Evolutionary conservation across 1,139 yeast genomes (phyloP), one percentile per base, ranked within the genome.

Genomic region (Pichia sp.): DNA sequence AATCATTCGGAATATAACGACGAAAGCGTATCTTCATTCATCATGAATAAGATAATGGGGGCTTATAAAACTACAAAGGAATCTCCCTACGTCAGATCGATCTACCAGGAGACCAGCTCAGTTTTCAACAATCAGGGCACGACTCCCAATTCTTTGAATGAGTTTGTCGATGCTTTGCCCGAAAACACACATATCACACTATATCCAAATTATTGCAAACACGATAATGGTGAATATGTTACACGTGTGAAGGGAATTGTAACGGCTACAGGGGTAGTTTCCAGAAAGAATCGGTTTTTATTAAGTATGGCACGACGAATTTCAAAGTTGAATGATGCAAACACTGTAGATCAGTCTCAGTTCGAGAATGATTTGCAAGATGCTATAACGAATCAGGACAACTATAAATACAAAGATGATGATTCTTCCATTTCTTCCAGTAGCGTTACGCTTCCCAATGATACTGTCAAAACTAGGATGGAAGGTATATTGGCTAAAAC

Each of bases 211-310:
- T 68, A 64, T 49, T 52, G 67, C 13, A 59, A 63, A 26, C 58
- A 45, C 48, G 58, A 54, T 19, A 56, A 58, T 47, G 55, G 56
- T 42, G 64, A 62, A 51, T 67, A 65, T 65, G 75, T 77, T 50
- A 84, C 90, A 1, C 82, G 84, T 52, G 81, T 90, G 2, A 78
- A 87, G 49, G 96, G 97, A 3, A 81, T 87, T 79, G 76, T 89
- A 8, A 81, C 77, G 56, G 75, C 88, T 47, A 90, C 90, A 0
- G 95, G 93, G 1, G 74, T 77, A 8, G 78, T 84, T 75, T 79
- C 82, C 34, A 74, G 95, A 50, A 87, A 87, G 64, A 87, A 90
- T 66, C 73, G 85, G 59, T 69, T 90, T 53, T 74, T 90, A 38
- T 67, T 87, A 43, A 78, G 90, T 1, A 72, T 90, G 41, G 88